Base-by-base conservation (phyloP, 2,329 filamentous ascomycete species). In the Epichloe glyceriae region DNA sequence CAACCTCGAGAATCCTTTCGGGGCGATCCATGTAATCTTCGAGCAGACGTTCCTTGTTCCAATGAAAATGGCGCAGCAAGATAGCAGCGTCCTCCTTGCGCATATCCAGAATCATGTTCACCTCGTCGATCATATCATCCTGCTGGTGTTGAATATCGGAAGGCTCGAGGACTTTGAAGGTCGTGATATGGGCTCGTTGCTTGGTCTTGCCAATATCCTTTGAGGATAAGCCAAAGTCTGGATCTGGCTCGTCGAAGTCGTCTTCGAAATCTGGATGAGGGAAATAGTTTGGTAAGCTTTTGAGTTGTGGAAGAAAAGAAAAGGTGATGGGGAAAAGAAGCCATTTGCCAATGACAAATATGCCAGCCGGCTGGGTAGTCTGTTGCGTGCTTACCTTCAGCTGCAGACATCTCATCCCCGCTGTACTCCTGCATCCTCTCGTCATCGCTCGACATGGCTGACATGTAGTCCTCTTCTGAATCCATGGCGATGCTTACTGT, bases 11-110 rank as follows among this genome's bases (percentile, higher is more conserved):
- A 2, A 93, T 80, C 61, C 85, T 80, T 53, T 86, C 81, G 3
- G 86, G 82, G 47, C 80, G 79, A 56, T 98, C 91, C 90, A 98
- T 96, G 67, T 97, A 97, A 56, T 88, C 83, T 62, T 98, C 93
- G 52, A 97, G 90, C 58, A 98, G 67, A 39, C 87, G 83, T 65
- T 98, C 93, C 66, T 95, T 93, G 68, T 97, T 97, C 93, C 93
- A 98, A 62, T 89, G 80, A 59, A 87, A 88, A 67, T 93, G 80
- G 45, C 93, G 85, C 53, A 98, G 73, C 40, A 98, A 74, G 49
- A 98, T 96, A 22, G 90, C 91, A 0, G 87, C 83, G 55, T 93
- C 87, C 68, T 97, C 93, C 60, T 88, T 86, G 15, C 86, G 82
- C 63, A 96, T 83, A 53, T 90, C 87, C 37, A 98, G 76, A 56